These are phyloP conservation scores for Ophiosphaerella herpotricha DNA, from an alignment of 2,329 filamentous ascomycete species.

Conservation along the genomic window DNA sequence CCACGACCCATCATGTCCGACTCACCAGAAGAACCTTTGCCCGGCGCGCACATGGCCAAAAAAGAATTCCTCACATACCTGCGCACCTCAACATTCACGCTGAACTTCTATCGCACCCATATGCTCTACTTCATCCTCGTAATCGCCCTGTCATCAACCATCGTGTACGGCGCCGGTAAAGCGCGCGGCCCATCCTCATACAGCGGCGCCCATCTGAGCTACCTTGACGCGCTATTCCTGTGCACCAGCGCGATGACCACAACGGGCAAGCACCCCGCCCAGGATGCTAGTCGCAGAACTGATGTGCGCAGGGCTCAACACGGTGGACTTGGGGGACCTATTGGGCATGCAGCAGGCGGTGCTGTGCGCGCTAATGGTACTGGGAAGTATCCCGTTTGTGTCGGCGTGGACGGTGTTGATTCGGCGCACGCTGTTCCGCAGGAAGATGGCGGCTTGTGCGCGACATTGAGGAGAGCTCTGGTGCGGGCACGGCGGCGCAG, in stretches of 20 bases:
- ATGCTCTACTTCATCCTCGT: constrained; percentile 38
- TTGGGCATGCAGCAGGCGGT: constrained; percentile 35
- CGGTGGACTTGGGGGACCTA: constrained; percentile 29
- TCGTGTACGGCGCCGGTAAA: constrained; percentile 35
- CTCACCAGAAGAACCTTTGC: constrained; percentile 18
- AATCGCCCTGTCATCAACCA: constrained; percentile 31
- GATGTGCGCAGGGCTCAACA: constrained; percentile 26
- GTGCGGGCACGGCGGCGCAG: not conserved
- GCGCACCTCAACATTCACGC: constrained; percentile 15
- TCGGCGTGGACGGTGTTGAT: constrained; percentile 36
- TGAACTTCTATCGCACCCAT: constrained; percentile 34
- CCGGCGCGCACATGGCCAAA: constrained; percentile 20
- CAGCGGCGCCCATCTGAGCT: constrained; percentile 22
- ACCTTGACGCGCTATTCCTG: constrained; percentile 35
- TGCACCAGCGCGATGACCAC: constrained; percentile 40
- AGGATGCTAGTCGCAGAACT: not conserved
- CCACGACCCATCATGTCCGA: constrained; percentile 14
- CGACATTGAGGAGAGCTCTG: constrained; percentile 27
- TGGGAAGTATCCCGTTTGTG: constrained; percentile 39
- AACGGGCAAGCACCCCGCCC: constrained; percentile 15
- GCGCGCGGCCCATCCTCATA: constrained; percentile 26
- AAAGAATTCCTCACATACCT: constrained; percentile 24
- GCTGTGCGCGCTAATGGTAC: constrained; percentile 29
- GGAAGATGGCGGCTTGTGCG: constrained; percentile 30
- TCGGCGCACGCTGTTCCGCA: constrained; percentile 29